Evolutionary conservation across 176 grass and related monocot genomes (phyloP), one percentile per base, ranked within the genome.

Genomic region (Hordeum marinum): DNA sequence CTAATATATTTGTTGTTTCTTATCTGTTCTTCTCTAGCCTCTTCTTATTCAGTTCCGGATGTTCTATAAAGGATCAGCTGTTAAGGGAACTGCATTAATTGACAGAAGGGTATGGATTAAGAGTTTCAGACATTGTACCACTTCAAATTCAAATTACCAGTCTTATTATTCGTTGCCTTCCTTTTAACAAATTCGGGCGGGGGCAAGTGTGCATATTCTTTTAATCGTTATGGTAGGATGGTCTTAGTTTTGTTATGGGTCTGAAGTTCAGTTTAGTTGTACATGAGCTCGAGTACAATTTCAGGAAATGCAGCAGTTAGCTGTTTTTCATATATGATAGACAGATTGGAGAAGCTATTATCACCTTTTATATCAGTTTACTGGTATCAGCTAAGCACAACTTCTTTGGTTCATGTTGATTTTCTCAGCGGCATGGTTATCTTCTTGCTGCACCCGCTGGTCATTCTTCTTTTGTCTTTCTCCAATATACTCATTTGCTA

Each of bases 21-120:
- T 74, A 35, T 84, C 34, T 87, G 9, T 63, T 39, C 6, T 62
- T 78, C 10, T 61, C 39, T 69, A 97, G 95, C 92, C 95, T 84
- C 88, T 97, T 79, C 87, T 97, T 82, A 94, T 88, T 24, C 95
- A 97, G 83, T 84, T 94, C 52, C 92, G 95, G 3, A 67, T 97
- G 90, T 97, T 94, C 66, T 86, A 86, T 84, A 76, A 91, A 79
- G 95, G 95, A 72, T 50, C 4, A 32, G 81, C 89, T 75, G 88
- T 90, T 6, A 97, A 97, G 84, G 95, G 92, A 87, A 97, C 95
- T 31, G 81, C 85, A 63, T 86, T 97, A 20, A 64, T 87, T 39
- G 80, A 92, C 35, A 97, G 85, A 80, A 79, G 24, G 78, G 95
- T 97, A 87, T 13, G 84, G 59, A 24, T 11, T 79, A 31, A 52